A percentile compares a stretch with the other conserved stretches of the same genome.
Conservation (phyloP, 169 alveolate genomes). For the Eimeria zaria region DNA sequence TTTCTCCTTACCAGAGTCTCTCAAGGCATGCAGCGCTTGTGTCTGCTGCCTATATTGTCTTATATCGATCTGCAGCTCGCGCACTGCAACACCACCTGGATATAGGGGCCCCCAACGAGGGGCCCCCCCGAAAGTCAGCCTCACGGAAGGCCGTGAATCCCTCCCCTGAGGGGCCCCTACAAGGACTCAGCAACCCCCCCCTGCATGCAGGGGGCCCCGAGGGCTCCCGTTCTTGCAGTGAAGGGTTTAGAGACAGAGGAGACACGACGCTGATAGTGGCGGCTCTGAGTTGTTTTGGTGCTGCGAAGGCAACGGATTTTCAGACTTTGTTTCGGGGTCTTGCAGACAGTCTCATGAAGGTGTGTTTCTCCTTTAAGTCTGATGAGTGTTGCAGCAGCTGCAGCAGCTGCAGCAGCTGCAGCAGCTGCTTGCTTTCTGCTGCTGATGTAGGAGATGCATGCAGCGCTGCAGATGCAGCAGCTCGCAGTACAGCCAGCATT, state of each 20-base stretch:
- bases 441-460: not conserved
- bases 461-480: not conserved
- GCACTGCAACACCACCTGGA: conserved; percentile 25
- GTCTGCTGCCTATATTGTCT: not conserved
- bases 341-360: conserved; percentile 16
- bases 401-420: not conserved
- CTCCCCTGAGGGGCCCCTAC: not conserved
- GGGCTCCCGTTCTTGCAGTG: not conserved
- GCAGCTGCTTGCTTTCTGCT: not conserved
- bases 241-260: not conserved
- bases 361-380: not conserved
- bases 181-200: not conserved
- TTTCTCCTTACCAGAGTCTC: not conserved
- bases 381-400: no score
- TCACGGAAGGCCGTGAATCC: not conserved
- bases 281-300: conserved; percentile 31
- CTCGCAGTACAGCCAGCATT: not conserved
- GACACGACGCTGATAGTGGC: conserved; percentile 3
- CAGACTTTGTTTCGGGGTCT: conserved; percentile 41
- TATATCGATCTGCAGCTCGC: conserved; percentile 28
- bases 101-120: not conserved
- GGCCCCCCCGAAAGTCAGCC: not conserved
- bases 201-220: not conserved
- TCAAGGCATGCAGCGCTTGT: not conserved
- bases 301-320: conserved; percentile 21